These are phyloP conservation scores for Colletotrichum abscissum DNA, from an alignment of 2,329 filamentous ascomycete genomes.

Conservation along the genomic window DNA sequence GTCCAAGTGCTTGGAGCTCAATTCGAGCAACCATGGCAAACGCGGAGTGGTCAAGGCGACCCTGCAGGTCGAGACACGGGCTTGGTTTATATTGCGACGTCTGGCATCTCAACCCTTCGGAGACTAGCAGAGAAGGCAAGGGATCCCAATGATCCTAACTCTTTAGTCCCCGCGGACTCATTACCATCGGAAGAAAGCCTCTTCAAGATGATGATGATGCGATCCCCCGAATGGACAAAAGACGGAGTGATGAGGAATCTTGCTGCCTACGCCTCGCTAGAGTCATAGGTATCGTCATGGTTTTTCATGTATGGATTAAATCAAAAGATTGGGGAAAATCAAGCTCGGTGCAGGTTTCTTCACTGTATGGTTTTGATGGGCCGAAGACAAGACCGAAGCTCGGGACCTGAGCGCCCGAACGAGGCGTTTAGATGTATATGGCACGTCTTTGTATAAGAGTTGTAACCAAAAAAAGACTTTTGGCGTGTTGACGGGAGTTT, in stretches of 20 bases:
- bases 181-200: slow-evolving; percentile 76
- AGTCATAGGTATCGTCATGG: slow-evolving; percentile 36
- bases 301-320: neutral
- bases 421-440: neutral
- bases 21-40: slow-evolving; percentile 58
- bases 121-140: slow-evolving; percentile 75
- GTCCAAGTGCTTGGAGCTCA: slow-evolving; percentile 77
- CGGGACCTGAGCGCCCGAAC: neutral
- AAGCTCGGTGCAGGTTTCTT: neutral
- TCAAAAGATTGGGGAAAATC: neutral
- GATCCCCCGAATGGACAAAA: slow-evolving; percentile 69
- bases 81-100: slow-evolving; percentile 72
- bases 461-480: slow-evolving; percentile 33
- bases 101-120: slow-evolving; percentile 75
- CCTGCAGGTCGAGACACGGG: slow-evolving; percentile 53
- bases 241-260: slow-evolving; percentile 76
- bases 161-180: slow-evolving; percentile 67
- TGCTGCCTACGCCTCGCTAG: slow-evolving; percentile 70
- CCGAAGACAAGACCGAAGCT: neutral
- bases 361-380: neutral
- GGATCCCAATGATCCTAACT: slow-evolving; percentile 63
- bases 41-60: slow-evolving; percentile 46
- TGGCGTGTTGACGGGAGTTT: slow-evolving; percentile 20
- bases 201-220: slow-evolving; percentile 74
- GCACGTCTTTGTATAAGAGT: slow-evolving; percentile 30